phyloP scores from a whole-genome alignment of 2,329 filamentous ascomycete genomes.

The Ceratocystis lukuohia region DNA sequence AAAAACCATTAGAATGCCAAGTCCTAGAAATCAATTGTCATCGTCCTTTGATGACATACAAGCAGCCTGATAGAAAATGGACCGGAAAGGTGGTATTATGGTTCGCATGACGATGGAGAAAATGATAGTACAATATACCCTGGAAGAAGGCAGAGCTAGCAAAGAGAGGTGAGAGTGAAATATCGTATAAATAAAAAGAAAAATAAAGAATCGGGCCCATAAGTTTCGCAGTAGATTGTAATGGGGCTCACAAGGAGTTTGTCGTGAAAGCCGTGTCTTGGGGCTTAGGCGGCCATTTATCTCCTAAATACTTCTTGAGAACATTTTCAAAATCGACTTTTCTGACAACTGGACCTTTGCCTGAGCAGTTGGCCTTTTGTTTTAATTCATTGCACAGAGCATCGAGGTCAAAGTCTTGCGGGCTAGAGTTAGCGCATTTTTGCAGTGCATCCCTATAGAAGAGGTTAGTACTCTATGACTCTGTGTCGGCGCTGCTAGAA shows the following conservation, averaged over 20 bases:
- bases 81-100: neutral
- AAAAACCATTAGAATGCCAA: neutral
- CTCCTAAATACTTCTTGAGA: slow-evolving; percentile 50
- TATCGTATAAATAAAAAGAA: neutral
- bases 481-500: neutral
- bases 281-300: slow-evolving; percentile 23
- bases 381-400: slow-evolving; percentile 83
- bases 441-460: slow-evolving; percentile 64
- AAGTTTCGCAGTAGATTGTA: neutral
- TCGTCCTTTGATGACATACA: no score
- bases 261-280: neutral
- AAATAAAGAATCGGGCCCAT: neutral
- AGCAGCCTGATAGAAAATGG: neutral
- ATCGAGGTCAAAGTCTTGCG: slow-evolving; percentile 86
- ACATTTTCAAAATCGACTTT: slow-evolving; percentile 78
- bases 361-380: slow-evolving; percentile 90
- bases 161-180: neutral
- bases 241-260: neutral
- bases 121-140: neutral
- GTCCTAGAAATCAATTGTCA: no score
- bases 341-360: slow-evolving; percentile 77
- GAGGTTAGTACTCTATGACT: slow-evolving; percentile 10
- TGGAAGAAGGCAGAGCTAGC: neutral
- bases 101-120: neutral
- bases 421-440: slow-evolving; percentile 73